phyloP scores from a whole-genome alignment of 768 basidiomycete species.

The Rhodotorula kratochvilovae region DNA sequence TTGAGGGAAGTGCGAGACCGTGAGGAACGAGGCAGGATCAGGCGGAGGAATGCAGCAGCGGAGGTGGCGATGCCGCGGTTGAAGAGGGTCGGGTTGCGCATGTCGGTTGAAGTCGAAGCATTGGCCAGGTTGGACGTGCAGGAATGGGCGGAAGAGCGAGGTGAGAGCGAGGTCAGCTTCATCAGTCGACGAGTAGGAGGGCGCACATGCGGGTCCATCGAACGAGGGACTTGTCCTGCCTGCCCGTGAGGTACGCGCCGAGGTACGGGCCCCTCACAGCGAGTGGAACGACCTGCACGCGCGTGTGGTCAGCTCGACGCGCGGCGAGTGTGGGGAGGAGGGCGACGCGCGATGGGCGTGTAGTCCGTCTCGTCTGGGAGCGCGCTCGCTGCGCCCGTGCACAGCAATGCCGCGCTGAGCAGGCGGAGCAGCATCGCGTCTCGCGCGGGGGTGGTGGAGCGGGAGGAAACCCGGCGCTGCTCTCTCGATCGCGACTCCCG shows the following conservation, averaged over 20 bases:
- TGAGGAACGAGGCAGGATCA: too few relatives aligned
- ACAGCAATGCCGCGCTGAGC: background rate
- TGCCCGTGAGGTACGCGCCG: constrained; percentile 25
- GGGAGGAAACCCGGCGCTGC: too few relatives aligned
- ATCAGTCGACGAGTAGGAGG: background rate
- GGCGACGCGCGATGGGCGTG: constrained; percentile 23
- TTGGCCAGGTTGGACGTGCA: too few relatives aligned
- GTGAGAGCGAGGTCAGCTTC: background rate
- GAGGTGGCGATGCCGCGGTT: too few relatives aligned
- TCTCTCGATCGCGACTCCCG: too few relatives aligned
- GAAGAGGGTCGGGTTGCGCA: too few relatives aligned
- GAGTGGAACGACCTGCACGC: constrained; percentile 25
- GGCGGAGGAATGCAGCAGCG: too few relatives aligned
- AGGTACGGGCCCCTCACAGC: constrained; percentile 29
- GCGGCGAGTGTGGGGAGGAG: background rate
- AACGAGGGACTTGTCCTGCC: constrained; percentile 22
- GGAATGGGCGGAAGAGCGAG: too few relatives aligned
- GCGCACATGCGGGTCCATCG: constrained; percentile 12
- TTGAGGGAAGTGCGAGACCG: too few relatives aligned
- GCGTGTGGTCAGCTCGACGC: background rate
- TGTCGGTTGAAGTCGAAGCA: too few relatives aligned
- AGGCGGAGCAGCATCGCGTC: background rate
- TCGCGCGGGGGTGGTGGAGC: too few relatives aligned
- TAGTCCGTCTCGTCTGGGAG: constrained; percentile 19
- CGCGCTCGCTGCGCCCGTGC: background rate